These are phyloP conservation scores for Cercospora canescens DNA, from an alignment of 2,329 filamentous ascomycete genomes.

Conservation along the genomic window DNA sequence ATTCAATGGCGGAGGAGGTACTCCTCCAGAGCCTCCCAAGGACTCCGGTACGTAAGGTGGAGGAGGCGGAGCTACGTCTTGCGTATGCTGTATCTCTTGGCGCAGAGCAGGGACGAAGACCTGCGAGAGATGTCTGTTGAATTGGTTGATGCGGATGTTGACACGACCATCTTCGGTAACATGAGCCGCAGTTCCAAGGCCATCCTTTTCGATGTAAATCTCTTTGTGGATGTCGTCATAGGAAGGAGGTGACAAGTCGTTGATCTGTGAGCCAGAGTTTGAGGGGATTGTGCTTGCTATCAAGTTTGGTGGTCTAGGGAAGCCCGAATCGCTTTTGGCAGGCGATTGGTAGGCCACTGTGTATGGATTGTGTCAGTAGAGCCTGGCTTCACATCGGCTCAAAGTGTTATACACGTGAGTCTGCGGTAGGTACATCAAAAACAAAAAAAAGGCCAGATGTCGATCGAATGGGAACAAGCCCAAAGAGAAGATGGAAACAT, in stretches of 20 bases:
- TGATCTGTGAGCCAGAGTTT: neutral
- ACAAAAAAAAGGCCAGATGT: too few species aligned
- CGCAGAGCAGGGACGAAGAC: neutral
- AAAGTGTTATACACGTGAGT: neutral
- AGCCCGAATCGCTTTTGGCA: neutral
- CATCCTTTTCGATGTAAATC: neutral
- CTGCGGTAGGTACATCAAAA: too few species aligned
- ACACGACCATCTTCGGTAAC: neutral
- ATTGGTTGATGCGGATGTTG: neutral
- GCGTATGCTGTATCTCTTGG: conserved; percentile 10
- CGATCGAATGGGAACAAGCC: neutral
- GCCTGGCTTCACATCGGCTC: neutral
- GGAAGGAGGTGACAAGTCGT: neutral
- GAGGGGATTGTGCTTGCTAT: neutral
- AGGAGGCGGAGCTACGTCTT: conserved; percentile 56
- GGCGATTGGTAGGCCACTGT: neutral
- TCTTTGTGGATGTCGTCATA: neutral
- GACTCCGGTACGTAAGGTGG: conserved; percentile 68
- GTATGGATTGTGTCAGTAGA: neutral
- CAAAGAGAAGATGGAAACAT: neutral
- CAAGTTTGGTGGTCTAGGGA: neutral
- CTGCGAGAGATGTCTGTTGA: neutral
- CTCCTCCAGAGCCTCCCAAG: conserved; percentile 63
- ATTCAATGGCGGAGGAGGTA: conserved; percentile 61
- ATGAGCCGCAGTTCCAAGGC: neutral